Percentiles rank a stretch among this genome's conserved stretches.
Conservation (phyloP, 768 basidiomycete species). For the Pleurotus giganteus region DNA sequence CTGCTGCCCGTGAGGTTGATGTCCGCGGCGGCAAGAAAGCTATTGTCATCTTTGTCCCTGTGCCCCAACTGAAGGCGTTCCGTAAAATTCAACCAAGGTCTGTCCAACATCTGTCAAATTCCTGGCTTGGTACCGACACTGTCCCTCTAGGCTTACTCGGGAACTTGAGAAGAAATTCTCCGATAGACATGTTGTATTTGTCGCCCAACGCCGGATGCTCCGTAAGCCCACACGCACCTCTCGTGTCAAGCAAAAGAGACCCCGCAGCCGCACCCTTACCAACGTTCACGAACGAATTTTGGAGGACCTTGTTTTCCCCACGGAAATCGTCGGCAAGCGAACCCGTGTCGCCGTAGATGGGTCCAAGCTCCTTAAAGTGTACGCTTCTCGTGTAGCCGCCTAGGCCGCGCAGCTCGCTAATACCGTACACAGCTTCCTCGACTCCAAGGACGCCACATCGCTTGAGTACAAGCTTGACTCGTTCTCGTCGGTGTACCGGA, state of each 20-base stretch:
- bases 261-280: slow-evolving; percentile 95
- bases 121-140: slow-evolving; percentile 9
- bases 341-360: slow-evolving; percentile 93
- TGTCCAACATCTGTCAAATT: slow-evolving; percentile 20
- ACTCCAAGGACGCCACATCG: slow-evolving; percentile 96
- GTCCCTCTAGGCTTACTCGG: slow-evolving; percentile 79
- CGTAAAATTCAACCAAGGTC: slow-evolving; percentile 97
- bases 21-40: slow-evolving; percentile 99
- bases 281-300: slow-evolving; percentile 97
- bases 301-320: slow-evolving; percentile 98
- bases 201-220: slow-evolving; percentile 97
- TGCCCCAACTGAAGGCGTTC: slow-evolving; percentile 97
- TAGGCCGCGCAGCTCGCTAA: slow-evolving; percentile 15
- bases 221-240: slow-evolving; percentile 95
- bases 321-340: slow-evolving; percentile 98
- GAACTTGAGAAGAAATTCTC: slow-evolving; percentile 99
- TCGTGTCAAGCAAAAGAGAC: slow-evolving; percentile 93
- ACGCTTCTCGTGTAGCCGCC: slow-evolving; percentile 36
- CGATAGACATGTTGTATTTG: slow-evolving; percentile 97
- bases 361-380: slow-evolving; percentile 97
- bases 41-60: slow-evolving; percentile 96
- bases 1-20: slow-evolving; percentile 97
- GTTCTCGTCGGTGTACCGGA: slow-evolving; percentile 95
- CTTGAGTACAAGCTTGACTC: slow-evolving; percentile 99
- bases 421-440: slow-evolving; percentile 71